Evolutionary conservation across 805 yeast genomes (phyloP), one percentile per base, ranked within the genome.

Genomic region (Candida pseudofarinosa): DNA sequence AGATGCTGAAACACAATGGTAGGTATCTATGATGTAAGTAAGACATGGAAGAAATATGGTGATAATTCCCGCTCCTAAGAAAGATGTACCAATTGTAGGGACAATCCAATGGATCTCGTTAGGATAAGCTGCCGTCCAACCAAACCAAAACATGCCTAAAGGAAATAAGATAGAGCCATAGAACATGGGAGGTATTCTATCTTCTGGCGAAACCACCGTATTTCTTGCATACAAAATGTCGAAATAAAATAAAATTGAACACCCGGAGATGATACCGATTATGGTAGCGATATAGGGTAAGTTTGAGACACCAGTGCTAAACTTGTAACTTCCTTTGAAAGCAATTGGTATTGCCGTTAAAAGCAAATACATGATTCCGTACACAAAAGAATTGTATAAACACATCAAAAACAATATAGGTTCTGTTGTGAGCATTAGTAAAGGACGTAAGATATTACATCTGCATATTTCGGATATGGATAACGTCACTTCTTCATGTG

Each of bases 261-360:
- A 78, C 41, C 87, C 84, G n/a, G 76, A 26, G 4, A 74, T 19
- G 67, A 80, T 70, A 43, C 95, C 95, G 33, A 83, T 55, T 41
- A 82, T 70, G 55, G 87, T 64, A 19, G 85, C 83, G 43, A 86
- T 60, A 64, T 85, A 87, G 12, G 96, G 95, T 45, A 87, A 67
- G 61, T 81, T 81, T 7, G 77, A 77, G 20, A 76, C 76, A 50
- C 87, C 86, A 38, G 75, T 72, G 19, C 62, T 59, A 33, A 65
- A 80, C 19, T 71, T 69, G 55, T 86, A 85, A 32, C 13, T 32
- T 40, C 82, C 83, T 37, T 15, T 50, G 59, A 86, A 66, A 0
- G 67, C 56, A 10, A 55, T 53, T 0, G 70, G 65, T 10, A 64
- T 47, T 7, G 70, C 67, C 0, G 71, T 67, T 40, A 68, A 55